These are phyloP conservation scores for Termitomyces bulborhizus DNA, from an alignment of 768 basidiomycete species.

Conservation along the genomic window DNA sequence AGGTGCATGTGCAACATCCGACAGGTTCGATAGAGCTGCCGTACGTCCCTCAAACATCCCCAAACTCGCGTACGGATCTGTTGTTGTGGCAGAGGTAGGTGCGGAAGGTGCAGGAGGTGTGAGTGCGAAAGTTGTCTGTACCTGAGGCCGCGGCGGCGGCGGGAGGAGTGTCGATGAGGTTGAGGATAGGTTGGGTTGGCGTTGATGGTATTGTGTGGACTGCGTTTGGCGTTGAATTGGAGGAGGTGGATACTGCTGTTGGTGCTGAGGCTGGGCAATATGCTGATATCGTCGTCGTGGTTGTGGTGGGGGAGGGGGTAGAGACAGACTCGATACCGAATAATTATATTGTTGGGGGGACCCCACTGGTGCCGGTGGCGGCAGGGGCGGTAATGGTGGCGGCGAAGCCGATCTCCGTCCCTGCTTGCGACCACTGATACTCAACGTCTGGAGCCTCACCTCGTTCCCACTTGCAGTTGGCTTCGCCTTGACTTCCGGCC, in stretches of 20 bases:
- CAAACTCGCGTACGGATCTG: constrained; percentile 33
- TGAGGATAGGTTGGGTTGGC: constrained; percentile 17
- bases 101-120: background rate
- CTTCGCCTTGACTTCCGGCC: constrained; percentile 40
- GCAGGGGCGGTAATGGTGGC: constrained; percentile 13
- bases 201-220: background rate
- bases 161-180: background rate
- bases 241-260: constrained; percentile 6
- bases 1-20: background rate
- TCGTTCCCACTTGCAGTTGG: constrained; percentile 33
- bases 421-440: constrained; percentile 11
- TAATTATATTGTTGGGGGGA: constrained; percentile 11
- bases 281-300: constrained; percentile 15
- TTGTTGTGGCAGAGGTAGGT: constrained; percentile 10
- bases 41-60: constrained; percentile 23
- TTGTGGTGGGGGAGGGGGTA: constrained; percentile 18
- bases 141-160: constrained; percentile 15
- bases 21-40: background rate
- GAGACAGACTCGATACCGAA: constrained; percentile 5
- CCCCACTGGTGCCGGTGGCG: constrained; percentile 8
- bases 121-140: background rate
- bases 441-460: constrained; percentile 7
- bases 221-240: background rate
- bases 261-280: constrained; percentile 12
- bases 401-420: constrained; percentile 14